Conservation (phyloP, 495 filamentous ascomycete genomes). For the Trichoderma parareesei region DNA sequence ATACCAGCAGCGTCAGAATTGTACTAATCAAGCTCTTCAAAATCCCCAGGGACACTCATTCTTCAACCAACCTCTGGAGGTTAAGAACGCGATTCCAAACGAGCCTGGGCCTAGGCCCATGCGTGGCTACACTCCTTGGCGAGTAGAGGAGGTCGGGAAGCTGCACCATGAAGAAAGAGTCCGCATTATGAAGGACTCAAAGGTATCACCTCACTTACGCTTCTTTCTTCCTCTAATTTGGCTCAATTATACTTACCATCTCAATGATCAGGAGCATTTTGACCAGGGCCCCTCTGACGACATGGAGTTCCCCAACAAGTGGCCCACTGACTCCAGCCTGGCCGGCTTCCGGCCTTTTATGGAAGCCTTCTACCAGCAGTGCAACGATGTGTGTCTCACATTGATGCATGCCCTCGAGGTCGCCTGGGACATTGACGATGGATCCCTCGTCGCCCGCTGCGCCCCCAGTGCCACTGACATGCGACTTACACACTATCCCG, state of each 20-base stretch:
- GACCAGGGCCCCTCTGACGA: slow-evolving; percentile 22
- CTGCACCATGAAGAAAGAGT: not conserved
- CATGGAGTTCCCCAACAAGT: slow-evolving; percentile 23
- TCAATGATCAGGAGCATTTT: slow-evolving; percentile 22
- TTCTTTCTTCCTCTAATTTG: not conserved
- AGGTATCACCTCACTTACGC: not conserved
- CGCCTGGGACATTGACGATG: not conserved
- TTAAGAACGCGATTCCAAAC: not conserved
- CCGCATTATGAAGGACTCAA: not conserved
- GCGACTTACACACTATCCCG: slow-evolving; percentile 52
- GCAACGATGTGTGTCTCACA: slow-evolving; percentile 17
- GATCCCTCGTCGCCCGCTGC: not conserved
- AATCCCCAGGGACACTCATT: not conserved
- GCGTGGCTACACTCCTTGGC: slow-evolving; percentile 3
- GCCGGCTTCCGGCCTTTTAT: slow-evolving; percentile 25
- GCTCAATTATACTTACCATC: not conserved
- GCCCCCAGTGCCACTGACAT: slow-evolving; percentile 30
- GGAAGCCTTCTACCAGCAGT: slow-evolving; percentile 19
- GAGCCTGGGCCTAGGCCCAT: not conserved
- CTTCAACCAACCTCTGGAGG: not conserved
- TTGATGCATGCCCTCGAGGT: slow-evolving; percentile 19
- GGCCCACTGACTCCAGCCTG: slow-evolving; percentile 18
- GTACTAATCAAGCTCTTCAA: not conserved
- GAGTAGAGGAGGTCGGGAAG: not conserved
- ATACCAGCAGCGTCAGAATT: not conserved